phyloP scores from a whole-genome alignment of 768 basidiomycete species.

The Tricholoma hemisulphureum region DNA sequence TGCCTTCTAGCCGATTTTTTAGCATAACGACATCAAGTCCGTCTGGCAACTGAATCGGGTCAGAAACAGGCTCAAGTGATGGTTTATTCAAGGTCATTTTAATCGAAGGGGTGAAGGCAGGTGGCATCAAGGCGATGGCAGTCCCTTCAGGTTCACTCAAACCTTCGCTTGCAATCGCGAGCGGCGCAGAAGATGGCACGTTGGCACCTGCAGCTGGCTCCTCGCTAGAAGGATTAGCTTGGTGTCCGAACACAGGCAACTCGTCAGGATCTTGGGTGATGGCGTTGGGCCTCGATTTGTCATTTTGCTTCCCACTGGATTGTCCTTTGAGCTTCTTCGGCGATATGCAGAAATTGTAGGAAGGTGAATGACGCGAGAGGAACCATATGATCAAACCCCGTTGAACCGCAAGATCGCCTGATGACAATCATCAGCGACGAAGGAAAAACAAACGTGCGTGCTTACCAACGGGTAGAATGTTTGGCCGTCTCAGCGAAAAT shows the following conservation, averaged over 20 bases:
- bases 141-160: slow-evolving; percentile 21
- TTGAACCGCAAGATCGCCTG: slow-evolving; percentile 85
- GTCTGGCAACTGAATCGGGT: slow-evolving; percentile 47
- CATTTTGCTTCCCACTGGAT: slow-evolving; percentile 3
- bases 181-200: slow-evolving; percentile 33
- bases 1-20: slow-evolving; percentile 60
- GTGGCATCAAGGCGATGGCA: slow-evolving; percentile 44
- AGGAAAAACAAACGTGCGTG: neutral
- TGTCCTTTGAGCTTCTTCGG: slow-evolving; percentile 44
- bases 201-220: neutral
- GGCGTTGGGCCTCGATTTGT: slow-evolving; percentile 3
- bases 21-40: slow-evolving; percentile 57
- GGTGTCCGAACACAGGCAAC: slow-evolving; percentile 29
- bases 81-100: slow-evolving; percentile 49
- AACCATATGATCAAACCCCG: slow-evolving; percentile 69
- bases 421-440: slow-evolving; percentile 3
- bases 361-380: slow-evolving; percentile 57
- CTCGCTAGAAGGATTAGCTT: slow-evolving; percentile 1
- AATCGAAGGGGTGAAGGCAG: slow-evolving; percentile 68
- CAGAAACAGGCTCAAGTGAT: slow-evolving; percentile 19
- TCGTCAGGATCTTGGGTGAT: slow-evolving; percentile 27
- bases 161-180: slow-evolving; percentile 25
- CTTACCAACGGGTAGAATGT: slow-evolving; percentile 59
- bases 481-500: slow-evolving; percentile 79
- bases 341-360: slow-evolving; percentile 46